Base-by-base conservation (phyloP, 2,329 filamentous ascomycete genomes). In the Cercospora beticola region DNA sequence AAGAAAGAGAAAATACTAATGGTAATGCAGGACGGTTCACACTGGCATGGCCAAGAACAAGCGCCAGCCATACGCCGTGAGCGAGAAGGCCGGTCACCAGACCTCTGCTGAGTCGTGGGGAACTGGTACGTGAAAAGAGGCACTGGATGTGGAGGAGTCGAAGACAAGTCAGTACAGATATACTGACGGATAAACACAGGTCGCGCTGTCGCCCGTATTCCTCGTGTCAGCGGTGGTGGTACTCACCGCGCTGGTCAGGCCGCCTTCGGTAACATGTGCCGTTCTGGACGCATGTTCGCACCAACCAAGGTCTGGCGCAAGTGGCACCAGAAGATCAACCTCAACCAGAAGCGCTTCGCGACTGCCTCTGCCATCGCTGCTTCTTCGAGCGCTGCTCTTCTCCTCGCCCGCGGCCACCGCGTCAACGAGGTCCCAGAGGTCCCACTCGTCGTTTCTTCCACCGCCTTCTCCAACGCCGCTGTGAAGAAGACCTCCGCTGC, bases 11-110 rank as follows among this genome's bases (percentile, higher is more conserved):
- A 4, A 12, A 23, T 21, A 68, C 77, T 79, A 72, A 79, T 71
- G 69, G 56, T 36, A 71, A 64, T 76, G 77, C 78, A 88, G 86
- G 83, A 84, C 84, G 76, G 89, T 98, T 81, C 95, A 99, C 91
- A 97, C 93, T 81, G 95, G 95, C 81, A 96, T 99, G 88, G 94
- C 94, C 83, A 99, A 99, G 93, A 99, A 99, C 91, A 97, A 97
- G 91, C 92, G 95, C 84, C 95, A 99, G 87, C 94, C 95, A 79
- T 99, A 99, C 85, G 90, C 95, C 81, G 95, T 99, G 88, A 97
- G 93, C 91, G 94, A 98, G 92, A 99, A 99, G 92, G 95, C 95
- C 82, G 95, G 95, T 88, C 95, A 99, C 88, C 95, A 99, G 88
- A 99, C 95, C 83, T 97, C 93, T 86, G 95, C 95, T 83, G 95